Evolutionary conservation across 2,329 filamentous ascomycete species (phyloP).

Genomic region (Microthyrium microscopicum): DNA sequence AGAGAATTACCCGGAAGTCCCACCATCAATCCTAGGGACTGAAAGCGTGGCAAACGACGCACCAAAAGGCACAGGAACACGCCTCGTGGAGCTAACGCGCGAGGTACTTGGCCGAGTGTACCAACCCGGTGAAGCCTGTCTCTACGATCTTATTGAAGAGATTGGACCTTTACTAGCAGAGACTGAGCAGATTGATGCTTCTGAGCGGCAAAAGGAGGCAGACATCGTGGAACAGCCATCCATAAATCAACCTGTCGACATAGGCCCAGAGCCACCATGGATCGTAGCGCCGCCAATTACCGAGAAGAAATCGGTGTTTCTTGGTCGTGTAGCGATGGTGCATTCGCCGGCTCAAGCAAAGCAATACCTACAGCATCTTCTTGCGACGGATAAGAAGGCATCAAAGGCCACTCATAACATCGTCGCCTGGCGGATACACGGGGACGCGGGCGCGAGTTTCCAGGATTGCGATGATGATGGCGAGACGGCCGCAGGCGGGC

Average conservation of each 20-base stretch:
- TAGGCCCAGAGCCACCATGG: conserved; percentile 44
- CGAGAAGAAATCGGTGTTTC: conserved; percentile 76
- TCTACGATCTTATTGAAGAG: conserved; percentile 80
- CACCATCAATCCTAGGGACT: conserved; percentile 59
- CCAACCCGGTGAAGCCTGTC: conserved; percentile 58
- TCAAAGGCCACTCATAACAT: conserved; percentile 91
- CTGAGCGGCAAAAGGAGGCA: not conserved
- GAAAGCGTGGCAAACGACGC: conserved; percentile 57
- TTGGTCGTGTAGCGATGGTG: conserved; percentile 61
- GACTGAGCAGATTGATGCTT: conserved; percentile 8
- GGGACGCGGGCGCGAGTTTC: conserved; percentile 38
- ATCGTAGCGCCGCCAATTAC: conserved; percentile 53
- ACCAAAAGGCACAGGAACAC: conserved; percentile 53
- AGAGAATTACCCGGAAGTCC: conserved; percentile 52
- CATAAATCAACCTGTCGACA: conserved; percentile 17
- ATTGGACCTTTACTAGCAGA: conserved; percentile 28
- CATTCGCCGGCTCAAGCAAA: conserved; percentile 54
- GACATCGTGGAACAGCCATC: not conserved
- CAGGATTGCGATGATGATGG: conserved; percentile 96
- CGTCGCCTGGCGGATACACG: conserved; percentile 74
- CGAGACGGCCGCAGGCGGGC: conserved; percentile 75
- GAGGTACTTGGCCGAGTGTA: conserved; percentile 52
- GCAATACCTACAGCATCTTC: conserved; percentile 53
- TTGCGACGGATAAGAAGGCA: conserved; percentile 68
- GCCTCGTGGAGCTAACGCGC: conserved; percentile 52